Base-by-base conservation (phyloP, 305 asterid species). In the Fraxinus xanthoxyloides region DNA sequence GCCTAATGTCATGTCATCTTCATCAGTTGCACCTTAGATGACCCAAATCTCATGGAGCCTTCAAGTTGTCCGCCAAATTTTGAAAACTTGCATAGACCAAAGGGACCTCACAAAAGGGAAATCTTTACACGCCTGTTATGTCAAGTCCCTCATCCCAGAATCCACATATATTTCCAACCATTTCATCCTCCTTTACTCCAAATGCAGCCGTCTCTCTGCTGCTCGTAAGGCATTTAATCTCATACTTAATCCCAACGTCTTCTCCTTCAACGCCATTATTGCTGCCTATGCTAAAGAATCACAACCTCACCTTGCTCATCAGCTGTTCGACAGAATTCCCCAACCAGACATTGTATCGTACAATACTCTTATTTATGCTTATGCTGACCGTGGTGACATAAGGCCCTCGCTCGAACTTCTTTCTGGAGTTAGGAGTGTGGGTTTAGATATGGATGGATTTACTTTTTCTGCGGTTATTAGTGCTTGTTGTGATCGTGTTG, bases 101-200 rank as follows among this genome's bases (percentile, higher is more conserved):
- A 89, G 86, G 79, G 86, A 93, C 82, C 89, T 91, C 35, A 19
- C 70, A 38, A 87, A 93, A 3, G 97, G 97, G 13, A 92, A 88
- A 82, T 85, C 85, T 81, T 87, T 93, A 34, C 97, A 93, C 85
- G 67, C 93, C 17, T 76, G 87, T 1, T 91, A 87, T 88, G 69
- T 91, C 83, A 91, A 92, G 69, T 88, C 91, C 78, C 77, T 81
- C 4, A 46, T 90, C 67, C 97, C 94, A 40, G 85, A 77, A 10
- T 79, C 87, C 8, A 91, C 93, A 65, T 93, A 92, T 84, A 73
- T 93, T 34, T 89, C 94, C 89, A 93, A 93, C 89, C 98, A 92
- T 83, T 90, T 93, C 92, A 91, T 90, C 77, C 92, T 92, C 85
- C 92, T 93, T 13, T 92, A 93, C 91, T 93, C 97, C 87, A 92